Evolutionary conservation across 805 yeast species (phyloP).

Genomic region (Nakazawaea anatomiae): DNA sequence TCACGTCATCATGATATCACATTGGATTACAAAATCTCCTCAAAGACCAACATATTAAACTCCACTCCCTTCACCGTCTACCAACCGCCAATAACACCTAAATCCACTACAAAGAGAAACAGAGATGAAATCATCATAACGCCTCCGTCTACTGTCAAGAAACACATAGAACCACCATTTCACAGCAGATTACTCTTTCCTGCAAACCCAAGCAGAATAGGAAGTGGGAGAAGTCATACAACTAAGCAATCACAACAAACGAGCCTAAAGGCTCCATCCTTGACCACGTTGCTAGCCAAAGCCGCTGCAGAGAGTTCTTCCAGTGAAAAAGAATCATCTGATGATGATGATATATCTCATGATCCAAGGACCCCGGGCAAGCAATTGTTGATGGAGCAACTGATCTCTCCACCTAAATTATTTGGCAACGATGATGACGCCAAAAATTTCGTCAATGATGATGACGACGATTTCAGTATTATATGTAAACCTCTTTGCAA

Average conservation of each 20-base stretch:
- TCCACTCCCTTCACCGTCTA: constrained; percentile 8
- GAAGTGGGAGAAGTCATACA: constrained; percentile 9
- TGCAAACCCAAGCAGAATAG: constrained; percentile 8
- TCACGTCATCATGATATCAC: constrained; percentile 5
- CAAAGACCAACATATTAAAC: constrained; percentile 5
- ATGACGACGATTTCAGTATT: constrained; percentile 2
- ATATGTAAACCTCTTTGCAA: constrained; percentile 10
- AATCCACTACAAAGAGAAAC: constrained; percentile 1
- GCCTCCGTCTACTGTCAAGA: background rate
- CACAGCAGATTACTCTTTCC: constrained; percentile 8
- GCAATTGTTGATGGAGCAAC: background rate
- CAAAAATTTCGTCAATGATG: background rate
- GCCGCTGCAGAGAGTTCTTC: constrained; percentile 3
- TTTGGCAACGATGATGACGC: background rate
- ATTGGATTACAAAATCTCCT: constrained; percentile 1
- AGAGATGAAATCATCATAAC: constrained; percentile 1
- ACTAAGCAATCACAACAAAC: background rate
- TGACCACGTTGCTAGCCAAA: constrained; percentile 4
- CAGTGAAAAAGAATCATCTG: constrained; percentile 2
- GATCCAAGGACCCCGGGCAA: constrained; percentile 6
- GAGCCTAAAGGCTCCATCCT: constrained; percentile 6
- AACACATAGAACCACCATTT: background rate
- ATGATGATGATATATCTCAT: background rate
- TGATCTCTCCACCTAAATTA: background rate
- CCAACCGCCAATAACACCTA: constrained; percentile 10